Conservation (phyloP, 805 yeast genomes). For the Schizosaccharomyces lindneri region DNA sequence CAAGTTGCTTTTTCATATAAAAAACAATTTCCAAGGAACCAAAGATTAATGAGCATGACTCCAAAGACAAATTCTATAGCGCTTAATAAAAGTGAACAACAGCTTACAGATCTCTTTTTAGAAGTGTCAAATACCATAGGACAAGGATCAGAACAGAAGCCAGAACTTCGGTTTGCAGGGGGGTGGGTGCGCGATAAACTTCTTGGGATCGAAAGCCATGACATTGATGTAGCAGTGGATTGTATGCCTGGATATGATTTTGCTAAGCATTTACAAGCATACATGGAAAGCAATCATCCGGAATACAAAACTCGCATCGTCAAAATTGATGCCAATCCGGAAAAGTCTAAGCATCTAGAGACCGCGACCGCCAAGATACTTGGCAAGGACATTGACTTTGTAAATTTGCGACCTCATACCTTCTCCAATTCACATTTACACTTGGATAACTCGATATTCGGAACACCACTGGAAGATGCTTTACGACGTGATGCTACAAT, state of each 20-base stretch:
- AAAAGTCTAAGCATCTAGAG: conserved; percentile 83
- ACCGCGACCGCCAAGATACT: conserved; percentile 79
- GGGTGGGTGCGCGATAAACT: conserved; percentile 17
- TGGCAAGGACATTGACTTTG: conserved; percentile 73
- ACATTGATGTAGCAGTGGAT: conserved; percentile 79
- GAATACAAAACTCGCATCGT: conserved; percentile 8
- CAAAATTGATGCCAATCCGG: conserved; percentile 45
- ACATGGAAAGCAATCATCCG: conserved; percentile 19
- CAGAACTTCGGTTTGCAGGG: conserved; percentile 2
- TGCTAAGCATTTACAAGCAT: conserved; percentile 29
- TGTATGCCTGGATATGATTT: conserved; percentile 64
- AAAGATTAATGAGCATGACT: neutral
- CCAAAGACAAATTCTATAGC: neutral
- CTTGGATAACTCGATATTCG: conserved; percentile 59
- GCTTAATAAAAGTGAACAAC: neutral
- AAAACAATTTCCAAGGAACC: neutral
- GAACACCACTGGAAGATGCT: conserved; percentile 85
- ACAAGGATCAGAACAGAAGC: neutral
- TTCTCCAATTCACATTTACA: conserved; percentile 52
- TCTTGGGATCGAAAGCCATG: conserved; percentile 56
- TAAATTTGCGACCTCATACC: conserved; percentile 67
- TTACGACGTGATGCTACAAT: conserved; percentile 83
- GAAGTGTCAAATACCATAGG: neutral
- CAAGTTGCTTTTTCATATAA: neutral
- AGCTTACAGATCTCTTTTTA: neutral